Evolutionary conservation across 2,329 filamentous ascomycete species (phyloP), one percentile per base, ranked within the genome.

Genomic region (Drechslerella stenobrocha): DNA sequence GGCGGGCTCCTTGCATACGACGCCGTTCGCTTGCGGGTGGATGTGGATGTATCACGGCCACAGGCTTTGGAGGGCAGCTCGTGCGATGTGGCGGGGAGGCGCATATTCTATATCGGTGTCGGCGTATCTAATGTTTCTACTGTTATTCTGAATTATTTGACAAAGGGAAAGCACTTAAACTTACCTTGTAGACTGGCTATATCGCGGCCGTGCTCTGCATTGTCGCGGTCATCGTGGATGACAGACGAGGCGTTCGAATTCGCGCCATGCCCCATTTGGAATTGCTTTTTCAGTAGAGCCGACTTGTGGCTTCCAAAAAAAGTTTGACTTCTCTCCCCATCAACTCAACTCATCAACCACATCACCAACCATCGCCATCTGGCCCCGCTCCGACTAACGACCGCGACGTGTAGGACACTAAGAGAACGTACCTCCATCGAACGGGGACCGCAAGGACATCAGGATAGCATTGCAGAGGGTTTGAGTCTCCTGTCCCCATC

Each of bases 381-480:
- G 11, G 20, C 52, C 9, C 40, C 46, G 48, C 37, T n/a, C 44
- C 42, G 23, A 52, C 58, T 7, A 15, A 22, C 6, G 23, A 48
- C 52, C 13, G 26, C 34, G 13, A 20, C 45, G 30, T 15, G 28
- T 52, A 50, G 40, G 35, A 45, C 15, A 44, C 42, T 22, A 13
- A 22, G 23, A 28, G 8, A 22, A n/a, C 13, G n/a, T 20, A 20
- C 20, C 23, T 51, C 42, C 11, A 42, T 47, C 35, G 9, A 34
- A 51, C 13, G 45, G 18, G 37, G 35, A 45, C 28, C 50, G 15
- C 9, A 15, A 35, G 53, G 26, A 47, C 32, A 23, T 51, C n/a
- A 22, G 9, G 35, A 46, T 52, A 51, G 40, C 35, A 40, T 47
- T 28, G 40, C 34, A 53, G 61, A 66, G 53, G 61, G 61, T 66